Conservation (phyloP, 495 filamentous ascomycete species). For the Aspergillus nanangensis region DNA sequence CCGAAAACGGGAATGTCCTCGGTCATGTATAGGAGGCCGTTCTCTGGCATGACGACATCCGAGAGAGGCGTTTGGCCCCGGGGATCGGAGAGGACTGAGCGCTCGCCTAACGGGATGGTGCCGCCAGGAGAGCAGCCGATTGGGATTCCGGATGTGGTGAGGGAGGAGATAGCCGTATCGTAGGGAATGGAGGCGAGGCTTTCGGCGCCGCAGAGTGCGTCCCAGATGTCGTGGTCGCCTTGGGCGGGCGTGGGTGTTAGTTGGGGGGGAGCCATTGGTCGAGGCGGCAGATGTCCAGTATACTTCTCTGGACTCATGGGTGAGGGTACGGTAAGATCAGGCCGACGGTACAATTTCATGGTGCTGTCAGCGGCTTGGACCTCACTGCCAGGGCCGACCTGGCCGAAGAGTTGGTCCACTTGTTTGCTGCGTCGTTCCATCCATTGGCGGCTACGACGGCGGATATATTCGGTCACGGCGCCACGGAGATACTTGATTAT, state of each 20-base stretch:
- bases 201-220: slow-evolving; percentile 28
- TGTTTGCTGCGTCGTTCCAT: slow-evolving; percentile 36
- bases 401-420: slow-evolving; percentile 37
- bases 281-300: slow-evolving; percentile 5
- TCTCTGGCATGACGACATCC: slow-evolving; percentile 37
- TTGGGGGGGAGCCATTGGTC: slow-evolving; percentile 10
- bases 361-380: slow-evolving; percentile 16
- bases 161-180: slow-evolving; percentile 44
- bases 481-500: slow-evolving; percentile 59
- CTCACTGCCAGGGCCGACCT: slow-evolving; percentile 22
- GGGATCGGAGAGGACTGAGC: slow-evolving; percentile 1
- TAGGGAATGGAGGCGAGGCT: slow-evolving; percentile 24
- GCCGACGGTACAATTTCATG: slow-evolving; percentile 11
- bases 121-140: slow-evolving; percentile 38
- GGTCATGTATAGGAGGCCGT: slow-evolving; percentile 37
- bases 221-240: slow-evolving; percentile 26
- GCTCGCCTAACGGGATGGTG: slow-evolving; percentile 19
- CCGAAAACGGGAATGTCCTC: slow-evolving; percentile 37
- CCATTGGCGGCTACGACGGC: slow-evolving; percentile 30
- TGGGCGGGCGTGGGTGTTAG: slow-evolving; percentile 10
- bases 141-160: slow-evolving; percentile 43
- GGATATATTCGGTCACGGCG: slow-evolving; percentile 46
- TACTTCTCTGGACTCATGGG: slow-evolving; percentile 25
- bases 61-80: slow-evolving; percentile 34
- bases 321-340: slow-evolving; percentile 15